Evolutionary conservation across 2,329 filamentous ascomycete species (phyloP), one percentile per base, ranked within the genome.

Genomic region (Penicillium sp.): DNA sequence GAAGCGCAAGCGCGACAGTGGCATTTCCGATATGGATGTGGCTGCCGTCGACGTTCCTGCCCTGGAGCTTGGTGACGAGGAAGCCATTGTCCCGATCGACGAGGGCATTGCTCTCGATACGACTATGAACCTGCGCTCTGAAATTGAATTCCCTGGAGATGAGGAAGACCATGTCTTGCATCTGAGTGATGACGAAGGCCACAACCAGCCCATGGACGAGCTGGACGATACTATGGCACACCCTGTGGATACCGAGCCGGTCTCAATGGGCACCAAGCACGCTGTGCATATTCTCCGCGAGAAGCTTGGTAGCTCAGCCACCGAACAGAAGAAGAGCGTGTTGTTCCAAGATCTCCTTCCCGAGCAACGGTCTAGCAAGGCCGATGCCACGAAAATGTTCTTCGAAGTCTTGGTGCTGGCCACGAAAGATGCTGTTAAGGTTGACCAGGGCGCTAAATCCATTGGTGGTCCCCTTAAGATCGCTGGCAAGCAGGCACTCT

Each of bases 301-400:
- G 57, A 84, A 90, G 27, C 96, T 99, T 63, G 91, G 92, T 21
- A 73, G 73, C 27, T 62, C 69, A 25, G 74, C 84, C 19, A 86
- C 90, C 33, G 87, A 89, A 75, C 86, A 92, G 68, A 89, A 88
- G 73, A 89, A 89, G 72, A 85, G 85, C 13, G 91, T 96, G 3
- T 82, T 95, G 3, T 97, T 99, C 81, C 93, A 97, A 68, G 89
- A 96, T 57, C 82, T 99, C 47, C 83, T 97, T 34, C 94, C 94
- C 0, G 91, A 96, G 75, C 78, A 82, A 62, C 84, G 84, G 59
- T 93, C 93, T 0, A 91, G 84, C 64, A 90, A 91, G 74, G 89
- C 89, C 9, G 94, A 97, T 68, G 94, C 94, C 0, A 99, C 94
- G 43, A 97, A 97, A 82, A 97, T 99, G 92, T 99, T 99, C 79